Evolutionary conservation across 2,329 filamentous ascomycete species (phyloP).

Genomic region (Purpureocillium takamizusanense): DNA sequence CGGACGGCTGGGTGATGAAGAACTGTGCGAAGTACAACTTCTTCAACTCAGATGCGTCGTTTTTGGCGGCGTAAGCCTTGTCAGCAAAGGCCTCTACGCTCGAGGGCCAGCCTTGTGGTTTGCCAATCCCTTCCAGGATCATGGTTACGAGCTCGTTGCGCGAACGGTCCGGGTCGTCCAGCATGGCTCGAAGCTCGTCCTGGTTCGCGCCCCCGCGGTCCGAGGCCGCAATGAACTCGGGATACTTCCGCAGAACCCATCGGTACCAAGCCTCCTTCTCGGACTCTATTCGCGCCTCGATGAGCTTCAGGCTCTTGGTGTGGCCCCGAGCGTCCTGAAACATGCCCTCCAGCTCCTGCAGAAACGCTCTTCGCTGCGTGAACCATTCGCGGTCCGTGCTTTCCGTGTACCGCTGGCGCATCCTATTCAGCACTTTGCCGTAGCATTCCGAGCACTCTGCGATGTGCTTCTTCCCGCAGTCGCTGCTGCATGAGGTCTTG

Average conservation of each 20-base stretch:
- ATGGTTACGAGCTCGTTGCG: conserved; percentile 25
- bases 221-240: conserved; percentile 26
- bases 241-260: conserved; percentile 29
- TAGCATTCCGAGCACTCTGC: conserved; percentile 40
- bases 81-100: conserved; percentile 23
- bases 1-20: conserved; percentile 28
- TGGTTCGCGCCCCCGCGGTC: conserved; percentile 16
- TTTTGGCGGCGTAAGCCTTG: conserved; percentile 20
- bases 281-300: conserved; percentile 40
- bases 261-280: conserved; percentile 47
- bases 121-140: conserved; percentile 26
- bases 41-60: conserved; percentile 21
- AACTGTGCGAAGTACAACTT: conserved; percentile 31
- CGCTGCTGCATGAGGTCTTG: conserved; percentile 29
- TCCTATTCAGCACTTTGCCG: conserved; percentile 33
- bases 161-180: conserved; percentile 27
- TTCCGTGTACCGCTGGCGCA: conserved; percentile 28
- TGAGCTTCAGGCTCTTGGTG: conserved; percentile 30
- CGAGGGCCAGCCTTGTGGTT: conserved; percentile 19
- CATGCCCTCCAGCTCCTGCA: conserved; percentile 38
- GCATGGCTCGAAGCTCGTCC: conserved; percentile 23
- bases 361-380: conserved; percentile 35
- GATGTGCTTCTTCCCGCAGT: conserved; percentile 33
- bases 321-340: conserved; percentile 37
- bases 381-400: conserved; percentile 40